phyloP scores from a whole-genome alignment of 164 flowering plant genomes.

The Liriodendron chinense region DNA sequence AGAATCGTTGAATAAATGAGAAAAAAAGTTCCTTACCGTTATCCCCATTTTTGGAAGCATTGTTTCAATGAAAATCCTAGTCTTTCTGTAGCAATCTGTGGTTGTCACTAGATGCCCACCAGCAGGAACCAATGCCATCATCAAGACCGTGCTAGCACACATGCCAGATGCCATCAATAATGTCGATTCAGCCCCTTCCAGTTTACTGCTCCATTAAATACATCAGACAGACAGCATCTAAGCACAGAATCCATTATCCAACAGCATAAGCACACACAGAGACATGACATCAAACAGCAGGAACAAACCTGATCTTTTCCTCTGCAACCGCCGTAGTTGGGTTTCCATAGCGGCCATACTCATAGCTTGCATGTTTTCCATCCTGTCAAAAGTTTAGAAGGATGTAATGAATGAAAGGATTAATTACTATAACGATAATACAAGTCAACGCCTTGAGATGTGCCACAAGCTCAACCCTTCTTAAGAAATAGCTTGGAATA shows the following conservation, averaged over 20 bases:
- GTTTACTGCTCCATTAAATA: slow-evolving; percentile 51
- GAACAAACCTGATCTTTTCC: slow-evolving; percentile 75
- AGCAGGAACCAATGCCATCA: slow-evolving; percentile 87
- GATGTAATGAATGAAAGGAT: background rate
- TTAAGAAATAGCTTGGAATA: too few relatives aligned
- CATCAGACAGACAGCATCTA: background rate
- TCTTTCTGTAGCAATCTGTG: slow-evolving; percentile 92
- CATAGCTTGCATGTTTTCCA: background rate
- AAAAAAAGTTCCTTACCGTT: slow-evolving; percentile 34
- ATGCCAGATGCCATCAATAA: slow-evolving; percentile 89
- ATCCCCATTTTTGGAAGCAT: slow-evolving; percentile 90
- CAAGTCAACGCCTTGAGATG: too few relatives aligned
- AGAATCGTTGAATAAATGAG: too few relatives aligned
- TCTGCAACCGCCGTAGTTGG: slow-evolving; percentile 69
- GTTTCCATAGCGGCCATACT: background rate
- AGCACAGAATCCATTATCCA: background rate
- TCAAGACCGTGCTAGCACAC: slow-evolving; percentile 80
- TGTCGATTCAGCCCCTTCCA: slow-evolving; percentile 97
- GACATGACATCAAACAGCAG: slow-evolving; percentile 1
- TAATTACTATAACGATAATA: too few relatives aligned
- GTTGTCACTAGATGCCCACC: slow-evolving; percentile 97
- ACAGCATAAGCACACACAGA: background rate
- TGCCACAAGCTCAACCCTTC: too few relatives aligned
- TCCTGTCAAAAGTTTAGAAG: background rate
- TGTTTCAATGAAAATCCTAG: slow-evolving; percentile 82